Evolutionary conservation across 371 early-diverging fungal genomes (phyloP), one percentile per base, ranked within the genome.

Genomic region (Circinella umbellata): DNA sequence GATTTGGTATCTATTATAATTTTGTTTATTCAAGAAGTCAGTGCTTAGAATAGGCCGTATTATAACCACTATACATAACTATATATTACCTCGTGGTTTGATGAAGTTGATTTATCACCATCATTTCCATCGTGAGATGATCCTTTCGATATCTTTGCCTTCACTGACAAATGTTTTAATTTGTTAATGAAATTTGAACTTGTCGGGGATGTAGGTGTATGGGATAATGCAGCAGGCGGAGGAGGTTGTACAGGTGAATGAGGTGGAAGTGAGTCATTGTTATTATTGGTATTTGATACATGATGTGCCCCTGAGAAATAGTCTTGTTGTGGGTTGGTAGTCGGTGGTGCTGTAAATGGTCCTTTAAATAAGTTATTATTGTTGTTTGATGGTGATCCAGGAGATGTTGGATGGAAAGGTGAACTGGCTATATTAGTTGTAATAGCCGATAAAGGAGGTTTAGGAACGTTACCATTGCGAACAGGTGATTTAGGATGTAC

Each of bases 151-250:
- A 85, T 38, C 63, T 85, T 89, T 5, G 81, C 76, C 47, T 87
- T 89, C 0, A 84, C 85, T 42, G 86, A 87, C 11, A 80, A 59
- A 38, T 80, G 82, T 35, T 85, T 86, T 20, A 89, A 65, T 46
- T 86, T 68, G 35, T 88, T 83, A 82, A 89, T 87, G 54, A 87
- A 85, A 4, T 77, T 86, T 42, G 77, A 79, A 38, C 83, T 79
- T 11, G 75, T 72, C 6, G 87, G 80, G 35, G 70, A 64, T 37
- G 48, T 53, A 5, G 65, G 65, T 6, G 79, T 72, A n/a, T 73
- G 72, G 5, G 84, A 67, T 35, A 86, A 66, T 15, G 76, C 81
- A 13, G 76, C 82, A 34, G 81, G 76, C 17, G 80, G 77, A 18
- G 85, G 81, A 6, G 75, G 68, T 55, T 82, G 82, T 4, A 80